Conservation (phyloP, 163 green algal species). For the Chlamydomonas reinhardtii region DNA sequence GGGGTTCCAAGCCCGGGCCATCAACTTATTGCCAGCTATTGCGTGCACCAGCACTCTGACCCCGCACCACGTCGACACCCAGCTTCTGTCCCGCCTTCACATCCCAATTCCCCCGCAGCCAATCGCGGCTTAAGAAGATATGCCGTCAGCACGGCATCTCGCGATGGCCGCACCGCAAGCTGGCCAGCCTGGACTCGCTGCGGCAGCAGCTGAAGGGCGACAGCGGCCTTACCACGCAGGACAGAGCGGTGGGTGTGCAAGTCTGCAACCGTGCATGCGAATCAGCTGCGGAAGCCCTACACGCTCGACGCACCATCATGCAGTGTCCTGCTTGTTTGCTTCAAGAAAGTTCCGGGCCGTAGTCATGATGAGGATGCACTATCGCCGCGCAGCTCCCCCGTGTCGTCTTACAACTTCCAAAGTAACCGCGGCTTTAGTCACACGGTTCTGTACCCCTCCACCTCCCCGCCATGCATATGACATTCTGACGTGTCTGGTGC, state of each 20-base stretch:
- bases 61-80: neutral
- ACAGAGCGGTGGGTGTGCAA: constrained; percentile 1
- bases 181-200: constrained; percentile 5
- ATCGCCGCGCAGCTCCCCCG: too few relatives aligned
- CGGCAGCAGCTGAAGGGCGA: constrained; percentile 14
- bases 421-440: too few relatives aligned
- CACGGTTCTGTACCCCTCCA: neutral
- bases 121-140: constrained; percentile 23
- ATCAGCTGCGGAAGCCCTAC: too few relatives aligned
- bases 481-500: neutral
- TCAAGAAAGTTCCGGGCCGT: too few relatives aligned
- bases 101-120: neutral
- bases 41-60: neutral
- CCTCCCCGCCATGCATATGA: neutral
- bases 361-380: too few relatives aligned
- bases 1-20: too few relatives aligned
- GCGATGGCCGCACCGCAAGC: constrained; percentile 35
- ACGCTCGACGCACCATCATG: too few relatives aligned
- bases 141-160: constrained; percentile 24
- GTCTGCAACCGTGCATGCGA: too few relatives aligned
- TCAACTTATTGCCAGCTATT: neutral
- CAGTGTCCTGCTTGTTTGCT: too few relatives aligned
- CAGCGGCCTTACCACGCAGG: neutral
- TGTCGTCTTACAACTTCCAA: too few relatives aligned
- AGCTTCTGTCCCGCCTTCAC: too few relatives aligned